Percentiles rank a stretch among this genome's conserved stretches.
phyloP scores from a whole-genome alignment of 768 basidiomycete genomes.

The Lactifluus piperatus region DNA sequence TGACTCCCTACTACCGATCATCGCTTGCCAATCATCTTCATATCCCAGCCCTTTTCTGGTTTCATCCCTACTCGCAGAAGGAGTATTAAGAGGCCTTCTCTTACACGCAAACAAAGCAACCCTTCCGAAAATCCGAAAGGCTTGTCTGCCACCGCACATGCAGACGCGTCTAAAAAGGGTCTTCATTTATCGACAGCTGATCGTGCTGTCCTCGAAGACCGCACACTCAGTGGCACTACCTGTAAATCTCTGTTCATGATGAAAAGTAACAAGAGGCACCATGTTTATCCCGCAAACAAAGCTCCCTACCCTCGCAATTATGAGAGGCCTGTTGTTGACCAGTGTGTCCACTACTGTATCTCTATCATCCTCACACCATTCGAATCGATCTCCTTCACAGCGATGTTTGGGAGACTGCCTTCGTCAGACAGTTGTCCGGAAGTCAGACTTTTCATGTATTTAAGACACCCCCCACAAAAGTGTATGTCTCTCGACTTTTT shows the following conservation, averaged over 20 bases:
- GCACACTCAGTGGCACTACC: constrained; percentile 42
- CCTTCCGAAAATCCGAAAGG: not conserved
- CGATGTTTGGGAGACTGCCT: constrained; percentile 61
- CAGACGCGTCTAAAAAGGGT: not conserved
- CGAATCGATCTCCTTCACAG: constrained; percentile 28
- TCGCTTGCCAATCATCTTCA: not conserved
- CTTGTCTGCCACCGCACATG: not conserved
- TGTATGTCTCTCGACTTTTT: constrained; percentile 35
- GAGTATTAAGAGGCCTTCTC: constrained; percentile 5
- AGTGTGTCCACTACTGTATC: constrained; percentile 39
- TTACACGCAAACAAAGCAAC: constrained; percentile 9
- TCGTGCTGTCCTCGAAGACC: constrained; percentile 49
- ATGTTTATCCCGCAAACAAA: constrained; percentile 39
- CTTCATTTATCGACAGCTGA: constrained; percentile 51
- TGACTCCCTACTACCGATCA: not conserved
- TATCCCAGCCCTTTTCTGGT: constrained; percentile 14
- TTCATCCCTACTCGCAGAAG: constrained; percentile 14
- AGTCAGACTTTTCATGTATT: constrained; percentile 62
- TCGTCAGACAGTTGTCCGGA: constrained; percentile 43
- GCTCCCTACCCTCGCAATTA: constrained; percentile 68
- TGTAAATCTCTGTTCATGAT: constrained; percentile 48
- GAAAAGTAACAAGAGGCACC: constrained; percentile 46
- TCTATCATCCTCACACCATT: constrained; percentile 2
- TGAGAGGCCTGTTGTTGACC: constrained; percentile 51
- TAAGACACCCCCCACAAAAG: constrained; percentile 47